Conservation (phyloP, 2,329 filamentous ascomycete genomes). For the Annulohypoxylon truncatum region DNA sequence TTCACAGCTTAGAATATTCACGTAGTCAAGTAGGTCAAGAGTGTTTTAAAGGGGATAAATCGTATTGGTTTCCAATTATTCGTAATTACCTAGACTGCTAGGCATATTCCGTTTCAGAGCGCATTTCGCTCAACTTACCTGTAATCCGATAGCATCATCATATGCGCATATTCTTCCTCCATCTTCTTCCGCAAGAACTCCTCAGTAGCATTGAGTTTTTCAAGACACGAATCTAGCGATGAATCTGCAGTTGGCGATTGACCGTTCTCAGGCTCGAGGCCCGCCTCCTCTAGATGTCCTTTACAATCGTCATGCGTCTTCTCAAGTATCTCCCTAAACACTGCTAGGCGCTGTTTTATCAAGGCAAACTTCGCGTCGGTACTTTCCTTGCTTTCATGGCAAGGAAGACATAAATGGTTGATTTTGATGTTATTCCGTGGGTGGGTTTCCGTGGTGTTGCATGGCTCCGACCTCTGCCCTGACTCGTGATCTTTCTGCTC, state of each 20-base stretch:
- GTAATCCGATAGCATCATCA: slow-evolving; percentile 42
- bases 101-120: not conserved
- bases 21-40: not conserved
- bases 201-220: slow-evolving; percentile 14
- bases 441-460: slow-evolving; percentile 38
- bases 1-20: too few relatives aligned
- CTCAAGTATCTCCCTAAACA: slow-evolving; percentile 31
- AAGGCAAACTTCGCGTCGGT: slow-evolving; percentile 23
- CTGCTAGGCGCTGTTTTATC: slow-evolving; percentile 33
- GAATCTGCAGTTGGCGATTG: not conserved
- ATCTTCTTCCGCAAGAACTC: slow-evolving; percentile 40
- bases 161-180: slow-evolving; percentile 36
- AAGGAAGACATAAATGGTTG: slow-evolving; percentile 33
- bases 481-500: slow-evolving; percentile 31
- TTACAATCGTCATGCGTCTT: slow-evolving; percentile 39
- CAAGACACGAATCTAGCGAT: slow-evolving; percentile 13
- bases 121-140: not conserved
- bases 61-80: not conserved
- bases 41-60: too few relatives aligned
- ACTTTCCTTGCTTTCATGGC: slow-evolving; percentile 24
- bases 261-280: slow-evolving; percentile 18
- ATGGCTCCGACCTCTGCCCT: slow-evolving; percentile 24
- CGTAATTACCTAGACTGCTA: not conserved
- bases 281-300: slow-evolving; percentile 39
- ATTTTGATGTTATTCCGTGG: slow-evolving; percentile 36